Evolutionary conservation across 2,329 filamentous ascomycete genomes (phyloP).

Genomic region (Apiospora saccharicola): DNA sequence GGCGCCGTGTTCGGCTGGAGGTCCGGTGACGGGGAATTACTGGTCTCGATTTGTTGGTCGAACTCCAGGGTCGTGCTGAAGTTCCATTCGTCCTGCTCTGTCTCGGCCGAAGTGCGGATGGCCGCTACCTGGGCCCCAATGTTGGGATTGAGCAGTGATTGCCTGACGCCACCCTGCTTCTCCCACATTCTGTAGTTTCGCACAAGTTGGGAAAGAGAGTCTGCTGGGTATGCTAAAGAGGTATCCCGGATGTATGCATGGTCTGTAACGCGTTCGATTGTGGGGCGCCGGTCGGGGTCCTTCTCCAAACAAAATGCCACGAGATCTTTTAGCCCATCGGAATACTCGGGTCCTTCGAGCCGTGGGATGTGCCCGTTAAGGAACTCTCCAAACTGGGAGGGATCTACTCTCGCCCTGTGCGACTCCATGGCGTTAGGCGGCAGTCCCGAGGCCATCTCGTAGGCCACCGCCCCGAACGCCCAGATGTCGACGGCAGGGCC

Average conservation of each 20-base stretch:
- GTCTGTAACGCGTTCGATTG: slow-evolving; percentile 72
- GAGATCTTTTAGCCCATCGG: slow-evolving; percentile 71
- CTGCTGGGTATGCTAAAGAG: slow-evolving; percentile 67
- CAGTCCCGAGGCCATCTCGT: slow-evolving; percentile 81
- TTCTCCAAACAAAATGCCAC: slow-evolving; percentile 79
- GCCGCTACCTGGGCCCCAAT: slow-evolving; percentile 64
- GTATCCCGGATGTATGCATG: slow-evolving; percentile 75
- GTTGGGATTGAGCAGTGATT: slow-evolving; percentile 64
- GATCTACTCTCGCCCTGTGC: slow-evolving; percentile 54
- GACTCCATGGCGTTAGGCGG: slow-evolving; percentile 68
- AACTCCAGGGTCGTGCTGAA: slow-evolving; percentile 71
- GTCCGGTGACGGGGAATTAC: slow-evolving; percentile 52
- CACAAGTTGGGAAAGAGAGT: slow-evolving; percentile 69
- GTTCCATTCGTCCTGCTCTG: slow-evolving; percentile 70
- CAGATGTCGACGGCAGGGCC: slow-evolving; percentile 82
- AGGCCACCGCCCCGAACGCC: slow-evolving; percentile 84
- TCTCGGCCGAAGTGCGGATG: slow-evolving; percentile 50
- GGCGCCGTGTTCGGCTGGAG: slow-evolving; percentile 56
- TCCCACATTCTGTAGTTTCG: slow-evolving; percentile 80
- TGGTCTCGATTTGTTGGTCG: slow-evolving; percentile 62
- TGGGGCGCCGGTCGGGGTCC: slow-evolving; percentile 71
- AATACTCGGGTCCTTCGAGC: slow-evolving; percentile 76
- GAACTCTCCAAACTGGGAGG: slow-evolving; percentile 61
- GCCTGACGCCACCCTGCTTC: slow-evolving; percentile 73
- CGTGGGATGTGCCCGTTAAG: slow-evolving; percentile 70